Base-by-base conservation (phyloP, 2,329 filamentous ascomycete genomes). In the Ophiocordyceps unilateralis region DNA sequence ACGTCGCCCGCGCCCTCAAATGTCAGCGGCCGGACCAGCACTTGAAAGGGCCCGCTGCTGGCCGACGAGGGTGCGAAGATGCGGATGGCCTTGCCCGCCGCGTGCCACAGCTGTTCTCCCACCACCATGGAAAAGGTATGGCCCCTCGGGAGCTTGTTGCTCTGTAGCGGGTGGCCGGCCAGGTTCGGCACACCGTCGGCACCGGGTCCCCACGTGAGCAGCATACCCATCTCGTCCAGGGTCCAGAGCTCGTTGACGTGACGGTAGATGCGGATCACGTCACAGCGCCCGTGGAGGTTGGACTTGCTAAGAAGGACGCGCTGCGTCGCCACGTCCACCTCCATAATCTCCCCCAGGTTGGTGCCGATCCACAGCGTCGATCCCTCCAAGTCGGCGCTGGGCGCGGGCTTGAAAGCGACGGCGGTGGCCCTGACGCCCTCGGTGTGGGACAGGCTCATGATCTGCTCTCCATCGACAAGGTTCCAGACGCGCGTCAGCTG, bases 241-340 rank as follows among this genome's bases (percentile, higher is more conserved):
- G 88, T 88, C 91, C 91, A 98, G 58, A 98, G 75, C 54, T 95
- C 84, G 50, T 86, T 85, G 48, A 77, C 81, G 58, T 93, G 82
- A 34, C 91, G 78, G 55, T 85, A 82, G 37, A 98, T 93, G 52
- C 79, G 85, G 48, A 84, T 74, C 41, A 98, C 74, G 51, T 93
- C 84, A 47, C 78, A 72, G 37, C 84, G 77, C 8, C 78, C 76
- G 53, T 96, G 91, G 2, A 83, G 83, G 41, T 70, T 77, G 2
- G 73, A 64, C 52, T 82, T 84, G 17, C 72, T 81, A 23, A 72
- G 68, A 14, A 84, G 68, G 39, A 94, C 69, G 30, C 72, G 76
- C 54, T 88, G 80, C 1, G 78, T 79, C 2, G 69, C 65, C 43
- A 96, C 75, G 57, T 98, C 88, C 39, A 93, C 73, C 62, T 98